These are phyloP conservation scores for Fragilariopsis cylindrus DNA, from an alignment of 108 stramenopile species.

Conservation along the genomic window DNA sequence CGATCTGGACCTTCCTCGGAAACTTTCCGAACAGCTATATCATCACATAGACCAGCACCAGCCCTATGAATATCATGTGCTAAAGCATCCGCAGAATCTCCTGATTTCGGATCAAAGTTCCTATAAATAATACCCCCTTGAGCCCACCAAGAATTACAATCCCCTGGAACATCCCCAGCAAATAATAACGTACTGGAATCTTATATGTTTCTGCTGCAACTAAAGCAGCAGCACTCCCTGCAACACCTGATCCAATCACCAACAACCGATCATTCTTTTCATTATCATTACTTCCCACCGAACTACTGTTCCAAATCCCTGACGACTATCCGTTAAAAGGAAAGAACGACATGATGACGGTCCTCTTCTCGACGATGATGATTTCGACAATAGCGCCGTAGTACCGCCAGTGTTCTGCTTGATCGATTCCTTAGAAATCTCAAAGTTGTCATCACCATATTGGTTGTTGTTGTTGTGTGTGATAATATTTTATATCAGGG, in stretches of 20 bases:
- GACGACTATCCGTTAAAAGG: background rate
- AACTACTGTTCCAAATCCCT: conserved; percentile 1
- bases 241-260: conserved; percentile 83
- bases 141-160: conserved; percentile 98
- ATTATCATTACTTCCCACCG: background rate
- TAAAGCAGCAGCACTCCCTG: conserved; percentile 79
- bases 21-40: conserved; percentile 85
- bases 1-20: conserved; percentile 84
- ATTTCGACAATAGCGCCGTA: too few relatives aligned
- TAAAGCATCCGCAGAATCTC: conserved; percentile 70
- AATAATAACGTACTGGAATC: conserved; percentile 76
- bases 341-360: too few relatives aligned
- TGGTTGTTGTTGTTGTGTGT: too few relatives aligned
- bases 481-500: too few relatives aligned
- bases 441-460: too few relatives aligned
- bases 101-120: conserved; percentile 53
- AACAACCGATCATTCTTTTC: conserved; percentile 56
- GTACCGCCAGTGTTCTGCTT: too few relatives aligned
- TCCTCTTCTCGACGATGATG: too few relatives aligned
- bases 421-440: too few relatives aligned
- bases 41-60: conserved; percentile 85
- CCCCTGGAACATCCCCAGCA: conserved; percentile 59
- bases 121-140: conserved; percentile 96
- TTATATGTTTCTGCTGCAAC: conserved; percentile 70
- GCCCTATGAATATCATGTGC: conserved; percentile 84